These are phyloP conservation scores for Penicillium simplicissimum DNA, from an alignment of 495 filamentous ascomycete genomes.

Conservation along the genomic window DNA sequence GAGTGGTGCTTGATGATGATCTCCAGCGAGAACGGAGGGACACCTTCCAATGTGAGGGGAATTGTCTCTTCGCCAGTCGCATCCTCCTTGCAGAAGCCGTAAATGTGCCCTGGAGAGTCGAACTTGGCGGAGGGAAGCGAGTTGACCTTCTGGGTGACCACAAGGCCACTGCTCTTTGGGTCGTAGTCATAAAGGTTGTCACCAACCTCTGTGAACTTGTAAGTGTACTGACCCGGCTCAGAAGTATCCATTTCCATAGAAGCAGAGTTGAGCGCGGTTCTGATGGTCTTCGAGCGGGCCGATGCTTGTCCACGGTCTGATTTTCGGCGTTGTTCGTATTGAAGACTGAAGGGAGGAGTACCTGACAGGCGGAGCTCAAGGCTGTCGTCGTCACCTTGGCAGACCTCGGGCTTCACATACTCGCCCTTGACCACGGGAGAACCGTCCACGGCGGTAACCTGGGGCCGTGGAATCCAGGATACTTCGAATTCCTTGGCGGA, in stretches of 20 bases:
- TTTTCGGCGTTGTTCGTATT: constrained; percentile 76
- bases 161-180: constrained; percentile 57
- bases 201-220: constrained; percentile 76
- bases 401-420: constrained; percentile 76
- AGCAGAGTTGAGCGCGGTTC: constrained; percentile 66
- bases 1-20: constrained; percentile 89
- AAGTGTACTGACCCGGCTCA: constrained; percentile 78
- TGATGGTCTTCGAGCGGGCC: constrained; percentile 63
- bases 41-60: constrained; percentile 76
- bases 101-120: constrained; percentile 84
- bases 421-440: constrained; percentile 53
- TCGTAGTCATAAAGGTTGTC: constrained; percentile 84
- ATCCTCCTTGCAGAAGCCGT: constrained; percentile 89
- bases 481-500: constrained; percentile 73
- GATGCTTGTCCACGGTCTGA: constrained; percentile 61
- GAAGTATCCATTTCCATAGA: constrained; percentile 81
- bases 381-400: constrained; percentile 89
- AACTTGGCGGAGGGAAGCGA: constrained; percentile 78
- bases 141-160: constrained; percentile 79
- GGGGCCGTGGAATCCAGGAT: constrained; percentile 78
- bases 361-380: constrained; percentile 79
- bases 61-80: constrained; percentile 79
- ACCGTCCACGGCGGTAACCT: constrained; percentile 65
- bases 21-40: constrained; percentile 87
- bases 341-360: constrained; percentile 77